A percentile compares a stretch with the other conserved stretches of the same genome.
Evolutionary conservation across 2,329 filamentous ascomycete genomes (phyloP).

Genomic region (Diaporthe aspalathi): DNA sequence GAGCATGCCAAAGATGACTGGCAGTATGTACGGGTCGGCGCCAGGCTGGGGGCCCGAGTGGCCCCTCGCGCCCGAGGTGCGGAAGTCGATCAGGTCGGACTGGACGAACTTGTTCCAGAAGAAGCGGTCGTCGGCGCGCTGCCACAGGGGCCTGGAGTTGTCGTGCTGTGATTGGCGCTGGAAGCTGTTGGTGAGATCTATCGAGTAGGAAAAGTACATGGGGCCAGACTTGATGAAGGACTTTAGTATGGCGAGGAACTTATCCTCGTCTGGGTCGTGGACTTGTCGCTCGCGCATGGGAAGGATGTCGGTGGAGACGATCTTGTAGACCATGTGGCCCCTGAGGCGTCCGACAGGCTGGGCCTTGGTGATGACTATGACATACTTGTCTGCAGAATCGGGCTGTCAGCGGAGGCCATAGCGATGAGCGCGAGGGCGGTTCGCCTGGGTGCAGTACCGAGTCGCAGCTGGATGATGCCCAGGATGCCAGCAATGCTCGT

Average conservation of each 20-base stretch:
- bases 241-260: slow-evolving; percentile 85
- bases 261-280: slow-evolving; percentile 93
- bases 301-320: slow-evolving; percentile 90
- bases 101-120: slow-evolving; percentile 98
- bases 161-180: slow-evolving; percentile 89
- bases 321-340: slow-evolving; percentile 96
- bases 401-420: background rate
- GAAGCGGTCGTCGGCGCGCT: slow-evolving; percentile 93
- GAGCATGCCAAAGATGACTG: slow-evolving; percentile 96
- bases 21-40: slow-evolving; percentile 91
- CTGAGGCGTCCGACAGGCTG: slow-evolving; percentile 90
- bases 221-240: slow-evolving; percentile 83
- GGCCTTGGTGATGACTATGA: slow-evolving; percentile 95
- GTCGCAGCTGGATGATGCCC: slow-evolving; percentile 90
- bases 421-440: background rate
- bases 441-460: slow-evolving; percentile 70
- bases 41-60: slow-evolving; percentile 78
- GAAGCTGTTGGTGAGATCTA: slow-evolving; percentile 96
- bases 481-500: slow-evolving; percentile 96
- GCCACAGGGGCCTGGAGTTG: slow-evolving; percentile 81
- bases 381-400: slow-evolving; percentile 81
- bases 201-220: slow-evolving; percentile 98
- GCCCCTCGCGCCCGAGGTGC: slow-evolving; percentile 70
- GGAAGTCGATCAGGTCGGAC: slow-evolving; percentile 90
- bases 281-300: slow-evolving; percentile 92